These are phyloP conservation scores for Fusarium torulosum DNA, from an alignment of 2,329 filamentous ascomycete genomes.

Conservation along the genomic window DNA sequence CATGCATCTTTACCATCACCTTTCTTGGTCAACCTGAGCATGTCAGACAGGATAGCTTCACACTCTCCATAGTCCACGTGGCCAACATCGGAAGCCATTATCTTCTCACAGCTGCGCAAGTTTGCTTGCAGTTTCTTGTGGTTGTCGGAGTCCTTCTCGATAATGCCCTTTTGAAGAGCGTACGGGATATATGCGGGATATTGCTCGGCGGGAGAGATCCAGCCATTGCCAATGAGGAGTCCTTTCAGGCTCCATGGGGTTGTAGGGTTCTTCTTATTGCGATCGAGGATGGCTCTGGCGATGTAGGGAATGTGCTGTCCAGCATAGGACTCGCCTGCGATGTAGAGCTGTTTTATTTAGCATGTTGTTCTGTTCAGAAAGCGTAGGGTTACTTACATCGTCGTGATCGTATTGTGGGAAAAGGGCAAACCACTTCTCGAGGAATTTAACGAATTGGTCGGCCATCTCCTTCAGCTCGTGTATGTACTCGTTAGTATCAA, in stretches of 20 bases:
- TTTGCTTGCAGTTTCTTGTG: conserved; percentile 76
- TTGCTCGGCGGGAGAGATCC: conserved; percentile 92
- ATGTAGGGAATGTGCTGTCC: conserved; percentile 98
- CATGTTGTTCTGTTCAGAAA: neutral
- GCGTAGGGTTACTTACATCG: conserved; percentile 76
- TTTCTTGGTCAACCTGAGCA: conserved; percentile 75
- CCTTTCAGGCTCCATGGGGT: conserved; percentile 81
- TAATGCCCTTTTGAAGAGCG: conserved; percentile 79
- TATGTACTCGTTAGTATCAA: conserved; percentile 88
- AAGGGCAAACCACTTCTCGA: conserved; percentile 90
- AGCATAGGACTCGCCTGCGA: conserved; percentile 96
- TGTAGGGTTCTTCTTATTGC: conserved; percentile 74
- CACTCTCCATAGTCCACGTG: conserved; percentile 77
- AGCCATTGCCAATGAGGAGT: conserved; percentile 95
- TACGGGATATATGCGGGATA: conserved; percentile 89
- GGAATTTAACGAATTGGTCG: conserved; percentile 84
- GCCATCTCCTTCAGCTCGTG: conserved; percentile 91
- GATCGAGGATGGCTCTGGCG: conserved; percentile 87
- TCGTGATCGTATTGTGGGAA: conserved; percentile 94
- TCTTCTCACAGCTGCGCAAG: conserved; percentile 76
- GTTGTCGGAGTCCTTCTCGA: conserved; percentile 74
- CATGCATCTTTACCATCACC: conserved; percentile 71
- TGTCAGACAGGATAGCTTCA: conserved; percentile 79
- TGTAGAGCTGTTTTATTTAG: conserved; percentile 76
- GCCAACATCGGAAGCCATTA: conserved; percentile 61